Conservation (phyloP, 2,329 filamentous ascomycete species). For the Alternaria arbusti region DNA sequence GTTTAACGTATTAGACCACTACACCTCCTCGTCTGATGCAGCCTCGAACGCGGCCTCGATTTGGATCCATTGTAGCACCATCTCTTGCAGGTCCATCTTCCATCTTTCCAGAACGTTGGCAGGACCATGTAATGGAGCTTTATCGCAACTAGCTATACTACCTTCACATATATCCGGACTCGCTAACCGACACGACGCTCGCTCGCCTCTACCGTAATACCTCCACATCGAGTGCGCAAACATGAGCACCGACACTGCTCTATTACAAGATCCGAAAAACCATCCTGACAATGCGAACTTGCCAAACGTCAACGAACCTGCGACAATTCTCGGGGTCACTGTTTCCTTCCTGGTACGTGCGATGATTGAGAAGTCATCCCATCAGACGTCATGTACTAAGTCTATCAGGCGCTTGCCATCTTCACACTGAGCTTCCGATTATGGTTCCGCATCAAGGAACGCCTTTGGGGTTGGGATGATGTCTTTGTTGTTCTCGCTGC, state of each 20-base stretch:
- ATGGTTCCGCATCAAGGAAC: slow-evolving; percentile 37
- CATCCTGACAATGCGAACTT: slow-evolving; percentile 38
- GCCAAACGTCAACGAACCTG: slow-evolving; percentile 36
- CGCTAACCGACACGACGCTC: background rate
- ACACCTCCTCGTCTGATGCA: slow-evolving; percentile 3
- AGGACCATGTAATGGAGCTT: slow-evolving; percentile 9
- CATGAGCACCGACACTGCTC: background rate
- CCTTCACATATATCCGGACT: background rate
- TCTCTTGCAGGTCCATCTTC: background rate
- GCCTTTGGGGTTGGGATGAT: slow-evolving; percentile 47
- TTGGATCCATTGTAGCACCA: background rate
- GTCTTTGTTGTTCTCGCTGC: slow-evolving; percentile 39
- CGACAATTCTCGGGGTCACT: slow-evolving; percentile 36
- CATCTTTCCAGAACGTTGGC: background rate
- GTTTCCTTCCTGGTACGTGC: slow-evolving; percentile 40
- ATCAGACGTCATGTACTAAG: slow-evolving; percentile 4
- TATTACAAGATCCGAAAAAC: slow-evolving; percentile 10
- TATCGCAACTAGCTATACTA: slow-evolving; percentile 1
- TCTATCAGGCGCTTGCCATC: slow-evolving; percentile 29
- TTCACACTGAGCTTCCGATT: slow-evolving; percentile 39
- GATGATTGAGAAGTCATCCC: background rate
- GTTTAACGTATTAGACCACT: slow-evolving; percentile 12
- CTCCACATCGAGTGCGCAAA: background rate
- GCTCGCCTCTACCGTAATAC: background rate
- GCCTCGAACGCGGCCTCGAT: slow-evolving; percentile 4